Evolutionary conservation across 2,329 filamentous ascomycete genomes (phyloP).

Genomic region (Capronia americana): DNA sequence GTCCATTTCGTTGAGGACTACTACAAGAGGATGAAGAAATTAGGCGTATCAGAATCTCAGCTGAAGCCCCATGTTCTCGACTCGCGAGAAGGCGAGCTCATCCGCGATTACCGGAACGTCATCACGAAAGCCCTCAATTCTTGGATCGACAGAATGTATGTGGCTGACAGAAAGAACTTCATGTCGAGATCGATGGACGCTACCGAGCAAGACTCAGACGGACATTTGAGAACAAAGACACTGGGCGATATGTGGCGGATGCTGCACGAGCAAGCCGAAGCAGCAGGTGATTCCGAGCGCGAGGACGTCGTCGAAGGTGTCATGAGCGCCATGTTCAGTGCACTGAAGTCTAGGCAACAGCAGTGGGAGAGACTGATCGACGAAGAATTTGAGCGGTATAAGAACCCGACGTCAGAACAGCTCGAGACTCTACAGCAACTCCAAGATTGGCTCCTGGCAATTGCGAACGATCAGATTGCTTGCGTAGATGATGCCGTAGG

Average conservation of each 20-base stretch:
- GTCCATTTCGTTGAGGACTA: conserved; percentile 96
- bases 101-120: conserved; percentile 90
- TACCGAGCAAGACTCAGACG: conserved; percentile 85
- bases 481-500: conserved; percentile 89
- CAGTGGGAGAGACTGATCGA: conserved; percentile 89
- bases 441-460: conserved; percentile 92
- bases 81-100: conserved; percentile 84
- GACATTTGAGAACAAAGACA: conserved; percentile 89
- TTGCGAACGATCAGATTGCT: conserved; percentile 97
- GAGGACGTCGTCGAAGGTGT: conserved; percentile 93
- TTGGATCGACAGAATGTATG: conserved; percentile 94
- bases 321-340: conserved; percentile 91
- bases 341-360: conserved; percentile 80
- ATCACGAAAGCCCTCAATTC: conserved; percentile 96
- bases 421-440: conserved; percentile 74
- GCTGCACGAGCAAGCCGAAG: conserved; percentile 88
- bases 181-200: conserved; percentile 77
- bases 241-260: conserved; percentile 96
- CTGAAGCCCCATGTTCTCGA: conserved; percentile 86
- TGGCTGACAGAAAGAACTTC: conserved; percentile 81
- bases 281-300: conserved; percentile 82
- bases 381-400: conserved; percentile 79
- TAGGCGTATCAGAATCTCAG: conserved; percentile 79
- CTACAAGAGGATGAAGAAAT: conserved; percentile 91
- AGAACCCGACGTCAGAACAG: conserved; percentile 55